Conservation (phyloP, 1,284 basidiomycete species). For the Wallemia ichthyophaga region DNA sequence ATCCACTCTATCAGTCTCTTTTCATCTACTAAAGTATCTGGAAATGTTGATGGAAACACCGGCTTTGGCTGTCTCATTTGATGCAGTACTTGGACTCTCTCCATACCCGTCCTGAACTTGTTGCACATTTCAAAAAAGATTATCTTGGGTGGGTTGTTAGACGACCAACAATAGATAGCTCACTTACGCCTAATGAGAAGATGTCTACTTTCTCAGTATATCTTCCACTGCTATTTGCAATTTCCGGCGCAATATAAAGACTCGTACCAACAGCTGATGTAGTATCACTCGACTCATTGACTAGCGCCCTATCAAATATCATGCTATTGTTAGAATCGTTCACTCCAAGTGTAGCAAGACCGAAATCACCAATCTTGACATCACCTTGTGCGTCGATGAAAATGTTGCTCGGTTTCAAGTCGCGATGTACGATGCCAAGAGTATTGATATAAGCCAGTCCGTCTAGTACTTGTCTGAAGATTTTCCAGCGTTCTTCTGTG, state of each 20-base stretch:
- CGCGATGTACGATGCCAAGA: conserved; percentile 15
- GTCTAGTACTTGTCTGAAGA: conserved; percentile 15
- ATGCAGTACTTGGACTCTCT: conserved; percentile 12
- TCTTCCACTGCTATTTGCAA: conserved; percentile 6
- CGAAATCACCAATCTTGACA: conserved; percentile 16
- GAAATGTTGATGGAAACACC: conserved; percentile 12
- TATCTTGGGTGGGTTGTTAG: conserved; percentile 6
- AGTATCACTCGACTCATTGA: conserved; percentile 4
- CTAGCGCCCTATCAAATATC: conserved; percentile 3
- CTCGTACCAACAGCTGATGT: conserved; percentile 13
- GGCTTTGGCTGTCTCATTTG: conserved; percentile 10
- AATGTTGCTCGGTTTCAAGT: conserved; percentile 8
- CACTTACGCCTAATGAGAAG: conserved; percentile 11
- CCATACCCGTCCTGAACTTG: conserved; percentile 12
- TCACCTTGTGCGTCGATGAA: conserved; percentile 11
- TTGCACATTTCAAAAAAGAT: conserved; percentile 17
- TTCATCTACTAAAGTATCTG: conserved; percentile 9
- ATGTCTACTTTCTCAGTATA: conserved; percentile 16
- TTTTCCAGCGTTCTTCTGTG: conserved; percentile 11
- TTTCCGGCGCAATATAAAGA: conserved; percentile 14
- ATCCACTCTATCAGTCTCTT: conserved; percentile 12
- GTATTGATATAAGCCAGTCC: conserved; percentile 14
- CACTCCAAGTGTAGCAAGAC: conserved; percentile 10
- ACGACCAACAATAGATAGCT: too few species aligned
- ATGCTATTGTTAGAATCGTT: background rate